These are phyloP conservation scores for Fusarium ambrosium DNA, from an alignment of 2,329 filamentous ascomycete genomes.

Conservation along the genomic window DNA sequence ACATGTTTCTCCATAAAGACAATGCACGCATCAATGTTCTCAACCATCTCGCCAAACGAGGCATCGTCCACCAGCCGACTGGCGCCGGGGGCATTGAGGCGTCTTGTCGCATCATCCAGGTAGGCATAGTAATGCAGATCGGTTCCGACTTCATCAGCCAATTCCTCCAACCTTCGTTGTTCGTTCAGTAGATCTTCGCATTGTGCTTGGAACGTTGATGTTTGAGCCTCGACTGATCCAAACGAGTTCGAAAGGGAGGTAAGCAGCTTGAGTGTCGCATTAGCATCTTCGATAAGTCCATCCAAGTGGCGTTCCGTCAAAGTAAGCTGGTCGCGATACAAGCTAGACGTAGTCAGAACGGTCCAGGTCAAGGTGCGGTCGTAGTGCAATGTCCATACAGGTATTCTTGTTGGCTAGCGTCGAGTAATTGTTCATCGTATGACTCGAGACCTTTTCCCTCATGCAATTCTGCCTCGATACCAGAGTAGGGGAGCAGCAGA, in stretches of 20 bases:
- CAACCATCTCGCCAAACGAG: conserved; percentile 89
- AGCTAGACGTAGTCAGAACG: conserved; percentile 60
- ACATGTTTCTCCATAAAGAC: conserved; percentile 92
- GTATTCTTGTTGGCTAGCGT: conserved; percentile 89
- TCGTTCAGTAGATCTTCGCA: conserved; percentile 90
- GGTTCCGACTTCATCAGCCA: conserved; percentile 87
- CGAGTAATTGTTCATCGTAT: conserved; percentile 77
- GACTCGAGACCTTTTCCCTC: conserved; percentile 40
- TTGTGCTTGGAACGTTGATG: conserved; percentile 90
- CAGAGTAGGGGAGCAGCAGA: conserved; percentile 54
- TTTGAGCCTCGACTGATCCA: conserved; percentile 88
- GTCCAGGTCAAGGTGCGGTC: background rate
- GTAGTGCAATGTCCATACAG: conserved; percentile 66
- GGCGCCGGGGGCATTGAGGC: conserved; percentile 92
- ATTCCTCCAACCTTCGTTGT: conserved; percentile 80
- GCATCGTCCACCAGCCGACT: conserved; percentile 86
- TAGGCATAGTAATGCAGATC: conserved; percentile 97
- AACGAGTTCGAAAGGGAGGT: conserved; percentile 88
- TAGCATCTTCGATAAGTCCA: conserved; percentile 81
- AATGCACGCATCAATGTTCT: conserved; percentile 89
- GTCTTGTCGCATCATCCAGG: conserved; percentile 88
- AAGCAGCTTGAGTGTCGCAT: conserved; percentile 80
- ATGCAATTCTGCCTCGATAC: conserved; percentile 37
- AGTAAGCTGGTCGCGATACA: conserved; percentile 85
- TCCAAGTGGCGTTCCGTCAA: conserved; percentile 87